Evolutionary conservation across 2,329 filamentous ascomycete species (phyloP).

Genomic region (Aschersonia sp.): DNA sequence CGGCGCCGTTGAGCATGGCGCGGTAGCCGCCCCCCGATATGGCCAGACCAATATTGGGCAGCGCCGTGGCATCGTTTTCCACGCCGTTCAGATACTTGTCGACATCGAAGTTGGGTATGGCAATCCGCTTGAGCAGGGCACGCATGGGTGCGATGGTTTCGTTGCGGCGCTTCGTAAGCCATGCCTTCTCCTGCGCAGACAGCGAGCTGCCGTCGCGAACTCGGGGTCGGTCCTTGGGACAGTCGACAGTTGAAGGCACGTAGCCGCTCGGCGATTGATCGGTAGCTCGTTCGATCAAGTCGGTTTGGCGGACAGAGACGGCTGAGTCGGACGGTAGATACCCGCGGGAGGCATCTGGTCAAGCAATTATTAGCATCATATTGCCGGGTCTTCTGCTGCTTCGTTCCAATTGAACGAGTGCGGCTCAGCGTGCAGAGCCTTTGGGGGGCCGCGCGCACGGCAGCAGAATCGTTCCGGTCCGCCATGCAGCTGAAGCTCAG

Average conservation of each 20-base stretch:
- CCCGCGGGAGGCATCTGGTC: not conserved
- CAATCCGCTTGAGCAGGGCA: constrained; percentile 54
- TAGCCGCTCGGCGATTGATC: constrained; percentile 39
- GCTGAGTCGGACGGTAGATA: not conserved
- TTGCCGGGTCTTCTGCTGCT: too few relatives aligned
- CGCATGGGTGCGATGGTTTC: constrained; percentile 64
- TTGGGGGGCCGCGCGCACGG: too few relatives aligned
- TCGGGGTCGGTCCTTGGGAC: constrained; percentile 53
- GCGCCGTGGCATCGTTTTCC: constrained; percentile 15
- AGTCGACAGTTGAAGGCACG: constrained; percentile 51
- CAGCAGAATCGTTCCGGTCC: not conserved
- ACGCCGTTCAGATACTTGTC: constrained; percentile 44
- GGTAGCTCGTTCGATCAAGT: constrained; percentile 13
- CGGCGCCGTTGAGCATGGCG: constrained; percentile 73
- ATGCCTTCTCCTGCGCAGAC: constrained; percentile 56
- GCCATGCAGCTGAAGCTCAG: not conserved
- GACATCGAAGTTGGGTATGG: constrained; percentile 69
- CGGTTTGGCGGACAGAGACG: not conserved
- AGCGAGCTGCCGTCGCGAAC: constrained; percentile 49
- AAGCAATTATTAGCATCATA: not conserved
- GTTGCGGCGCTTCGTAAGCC: constrained; percentile 57
- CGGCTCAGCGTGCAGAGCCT: too few relatives aligned
- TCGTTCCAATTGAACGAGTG: too few relatives aligned
- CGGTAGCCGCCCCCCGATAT: constrained; percentile 76
- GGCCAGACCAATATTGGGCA: constrained; percentile 55